These are phyloP conservation scores for Monsonia emarginata DNA, from an alignment of 441 rosid species.

Conservation along the genomic window DNA sequence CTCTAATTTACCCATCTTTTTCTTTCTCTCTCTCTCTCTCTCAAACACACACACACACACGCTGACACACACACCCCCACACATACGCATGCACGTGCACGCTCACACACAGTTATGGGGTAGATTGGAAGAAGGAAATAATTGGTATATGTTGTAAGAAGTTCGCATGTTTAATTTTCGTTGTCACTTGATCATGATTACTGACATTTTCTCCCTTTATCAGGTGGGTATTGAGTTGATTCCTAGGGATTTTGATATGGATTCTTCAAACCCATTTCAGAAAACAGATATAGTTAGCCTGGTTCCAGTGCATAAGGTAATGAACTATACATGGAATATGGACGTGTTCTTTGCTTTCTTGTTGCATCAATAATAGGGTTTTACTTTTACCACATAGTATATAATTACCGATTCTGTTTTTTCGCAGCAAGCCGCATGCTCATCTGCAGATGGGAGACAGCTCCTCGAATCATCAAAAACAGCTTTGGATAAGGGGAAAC, in stretches of 20 bases:
- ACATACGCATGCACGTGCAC: too few species aligned
- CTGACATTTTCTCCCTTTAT: background rate
- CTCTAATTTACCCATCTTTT: background rate
- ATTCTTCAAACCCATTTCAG: constrained; percentile 50
- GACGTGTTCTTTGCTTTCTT: background rate
- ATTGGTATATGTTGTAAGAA: background rate
- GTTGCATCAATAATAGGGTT: background rate
- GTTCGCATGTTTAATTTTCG: background rate
- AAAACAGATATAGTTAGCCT: constrained; percentile 65
- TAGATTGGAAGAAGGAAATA: background rate
- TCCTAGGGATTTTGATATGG: constrained; percentile 70
- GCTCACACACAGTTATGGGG: too few species aligned
- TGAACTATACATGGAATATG: background rate
- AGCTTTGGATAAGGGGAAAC: constrained; percentile 76
- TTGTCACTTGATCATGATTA: background rate
- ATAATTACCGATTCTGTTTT: constrained; percentile 21
- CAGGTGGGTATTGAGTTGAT: constrained; percentile 77
- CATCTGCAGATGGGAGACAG: constrained; percentile 76
- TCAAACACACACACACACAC: too few species aligned
- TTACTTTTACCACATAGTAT: background rate
- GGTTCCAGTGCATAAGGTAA: constrained; percentile 76
- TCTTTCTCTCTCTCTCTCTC: too few species aligned
- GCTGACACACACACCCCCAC: too few species aligned
- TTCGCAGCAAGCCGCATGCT: constrained; percentile 63
- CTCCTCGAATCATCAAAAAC: constrained; percentile 74